These are phyloP conservation scores for Globisporangium heterothallicum DNA, from an alignment of 352 stramenopile species.

Conservation along the genomic window DNA sequence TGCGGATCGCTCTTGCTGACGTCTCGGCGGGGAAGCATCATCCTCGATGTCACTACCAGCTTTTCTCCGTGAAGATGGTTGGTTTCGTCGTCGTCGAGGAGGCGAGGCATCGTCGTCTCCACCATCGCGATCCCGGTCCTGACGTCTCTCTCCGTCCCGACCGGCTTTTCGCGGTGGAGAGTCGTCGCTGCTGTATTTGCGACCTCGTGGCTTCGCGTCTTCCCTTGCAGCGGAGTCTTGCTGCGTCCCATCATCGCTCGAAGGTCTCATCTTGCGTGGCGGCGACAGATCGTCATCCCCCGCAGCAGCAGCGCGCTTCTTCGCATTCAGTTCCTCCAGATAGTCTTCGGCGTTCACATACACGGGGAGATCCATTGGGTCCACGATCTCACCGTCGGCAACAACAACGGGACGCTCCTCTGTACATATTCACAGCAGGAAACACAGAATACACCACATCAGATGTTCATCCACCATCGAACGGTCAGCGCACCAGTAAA, in stretches of 20 bases:
- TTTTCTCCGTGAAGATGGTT: background rate
- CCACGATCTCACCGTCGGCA: conserved; percentile 37
- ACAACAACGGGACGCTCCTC: conserved; percentile 41
- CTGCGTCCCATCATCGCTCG: background rate
- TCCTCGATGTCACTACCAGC: conserved; percentile 4
- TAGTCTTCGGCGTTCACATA: conserved; percentile 72
- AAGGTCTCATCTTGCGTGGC: conserved; percentile 27
- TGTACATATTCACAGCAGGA: background rate
- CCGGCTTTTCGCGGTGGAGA: conserved; percentile 11
- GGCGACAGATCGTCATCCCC: conserved; percentile 42
- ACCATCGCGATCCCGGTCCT: background rate
- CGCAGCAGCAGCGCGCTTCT: conserved; percentile 13
- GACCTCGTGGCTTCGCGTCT: background rate
- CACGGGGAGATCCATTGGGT: conserved; percentile 60
- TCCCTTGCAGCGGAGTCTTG: background rate
- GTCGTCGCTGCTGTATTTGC: conserved; percentile 14
- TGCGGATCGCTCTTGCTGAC: conserved; percentile 1
- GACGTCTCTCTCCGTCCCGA: background rate
- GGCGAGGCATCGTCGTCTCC: conserved; percentile 23
- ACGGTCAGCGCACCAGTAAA: background rate
- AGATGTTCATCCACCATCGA: too few species aligned
- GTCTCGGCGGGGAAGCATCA: conserved; percentile 27
- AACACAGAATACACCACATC: background rate
- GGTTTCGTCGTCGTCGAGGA: conserved; percentile 13
- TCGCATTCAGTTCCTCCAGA: conserved; percentile 37